A percentile compares a stretch with the other conserved stretches of the same genome.
These are phyloP conservation scores for Exophiala mesophila DNA, from an alignment of 2,329 filamentous ascomycete genomes.

Conservation along the genomic window DNA sequence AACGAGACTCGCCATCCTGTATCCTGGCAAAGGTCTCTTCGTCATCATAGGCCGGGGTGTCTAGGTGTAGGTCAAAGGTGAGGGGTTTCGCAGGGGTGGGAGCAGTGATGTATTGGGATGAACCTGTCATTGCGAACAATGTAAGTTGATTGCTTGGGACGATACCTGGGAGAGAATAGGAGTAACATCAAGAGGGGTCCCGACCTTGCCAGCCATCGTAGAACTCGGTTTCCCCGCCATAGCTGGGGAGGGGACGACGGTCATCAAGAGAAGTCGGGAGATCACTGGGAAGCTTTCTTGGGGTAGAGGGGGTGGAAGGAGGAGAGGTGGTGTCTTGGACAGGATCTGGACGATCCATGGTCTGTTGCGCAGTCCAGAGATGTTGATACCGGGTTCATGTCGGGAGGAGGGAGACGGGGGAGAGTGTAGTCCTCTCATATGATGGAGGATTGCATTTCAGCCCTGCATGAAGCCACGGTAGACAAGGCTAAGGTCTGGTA, in stretches of 20 bases:
- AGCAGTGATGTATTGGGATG: conserved; percentile 89
- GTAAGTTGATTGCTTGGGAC: conserved; percentile 7
- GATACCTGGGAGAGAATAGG: conserved; percentile 12
- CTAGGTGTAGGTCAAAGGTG: conserved; percentile 77
- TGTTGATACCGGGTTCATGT: not conserved
- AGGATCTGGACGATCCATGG: conserved; percentile 18
- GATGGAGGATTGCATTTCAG: no score
- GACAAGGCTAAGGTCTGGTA: no score
- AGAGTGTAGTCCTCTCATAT: not conserved
- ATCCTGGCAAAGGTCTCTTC: conserved; percentile 52
- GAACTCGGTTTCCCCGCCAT: conserved; percentile 82
- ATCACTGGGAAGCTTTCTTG: conserved; percentile 64
- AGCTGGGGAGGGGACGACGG: conserved; percentile 62
- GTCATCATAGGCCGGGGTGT: conserved; percentile 70
- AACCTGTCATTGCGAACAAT: conserved; percentile 52
- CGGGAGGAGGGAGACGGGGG: not conserved
- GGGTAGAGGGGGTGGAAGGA: conserved; percentile 15
- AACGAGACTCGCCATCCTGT: conserved; percentile 75
- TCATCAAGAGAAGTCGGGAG: conserved; percentile 90
- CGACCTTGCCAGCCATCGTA: conserved; percentile 98
- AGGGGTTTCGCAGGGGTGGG: conserved; percentile 80
- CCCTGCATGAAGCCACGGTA: no score
- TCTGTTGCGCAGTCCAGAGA: conserved; percentile 3
- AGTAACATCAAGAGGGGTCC: conserved; percentile 21
- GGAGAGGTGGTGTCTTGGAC: conserved; percentile 6